A percentile compares a stretch with the other conserved stretches of the same genome.
phyloP scores from a whole-genome alignment of 352 stramenopile genomes.

The Elongisporangium undulatum region DNA sequence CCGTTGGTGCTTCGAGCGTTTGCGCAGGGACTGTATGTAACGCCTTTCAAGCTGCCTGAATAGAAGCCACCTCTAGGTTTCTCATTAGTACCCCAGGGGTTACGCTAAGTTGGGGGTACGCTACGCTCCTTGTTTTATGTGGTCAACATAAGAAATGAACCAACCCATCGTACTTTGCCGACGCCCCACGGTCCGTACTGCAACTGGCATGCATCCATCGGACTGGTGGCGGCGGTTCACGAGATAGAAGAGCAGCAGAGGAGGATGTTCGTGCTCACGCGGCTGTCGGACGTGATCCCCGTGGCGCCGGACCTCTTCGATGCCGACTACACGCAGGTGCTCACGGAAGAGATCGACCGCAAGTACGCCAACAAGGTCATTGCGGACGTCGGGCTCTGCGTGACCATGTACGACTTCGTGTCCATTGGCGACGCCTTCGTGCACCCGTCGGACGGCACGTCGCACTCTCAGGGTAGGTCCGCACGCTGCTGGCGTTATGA shows the following conservation, averaged over 20 bases:
- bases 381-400: conserved; percentile 81
- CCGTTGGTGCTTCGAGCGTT: background rate
- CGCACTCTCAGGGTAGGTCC: conserved; percentile 66
- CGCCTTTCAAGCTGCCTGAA: background rate
- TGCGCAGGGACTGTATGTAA: too few relatives aligned
- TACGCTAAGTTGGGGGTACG: too few relatives aligned
- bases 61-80: background rate
- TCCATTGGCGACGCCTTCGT: conserved; percentile 83
- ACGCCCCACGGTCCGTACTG: background rate
- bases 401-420: conserved; percentile 89
- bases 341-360: conserved; percentile 87
- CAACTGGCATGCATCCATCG: background rate
- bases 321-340: conserved; percentile 77
- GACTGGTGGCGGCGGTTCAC: conserved; percentile 1
- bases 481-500: background rate
- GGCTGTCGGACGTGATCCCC: conserved; percentile 83
- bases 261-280: conserved; percentile 81
- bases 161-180: background rate
- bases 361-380: conserved; percentile 92
- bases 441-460: conserved; percentile 81
- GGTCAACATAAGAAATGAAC: background rate
- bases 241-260: background rate
- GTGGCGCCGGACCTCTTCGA: conserved; percentile 78
- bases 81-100: background rate
- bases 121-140: background rate